These are phyloP conservation scores for Eucalyptus camaldulensis DNA, from an alignment of 345 rosid species.

Conservation along the genomic window DNA sequence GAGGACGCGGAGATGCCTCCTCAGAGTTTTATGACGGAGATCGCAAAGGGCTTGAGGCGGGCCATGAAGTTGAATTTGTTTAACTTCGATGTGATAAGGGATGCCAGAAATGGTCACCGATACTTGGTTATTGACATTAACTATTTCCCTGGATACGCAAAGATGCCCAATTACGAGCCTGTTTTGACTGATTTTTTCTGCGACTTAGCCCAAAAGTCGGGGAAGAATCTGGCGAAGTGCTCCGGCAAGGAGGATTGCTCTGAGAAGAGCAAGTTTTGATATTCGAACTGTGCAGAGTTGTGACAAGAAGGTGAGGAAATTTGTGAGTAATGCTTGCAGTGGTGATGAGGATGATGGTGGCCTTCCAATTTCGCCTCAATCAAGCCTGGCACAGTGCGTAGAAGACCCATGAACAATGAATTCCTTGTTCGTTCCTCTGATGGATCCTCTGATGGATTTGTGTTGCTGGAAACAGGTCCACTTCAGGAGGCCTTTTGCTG, in stretches of 20 bases:
- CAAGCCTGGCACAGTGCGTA: not conserved
- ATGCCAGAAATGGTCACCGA: conserved; percentile 26
- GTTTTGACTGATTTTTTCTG: conserved; percentile 45
- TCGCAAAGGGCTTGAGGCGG: conserved; percentile 37
- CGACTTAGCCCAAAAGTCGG: conserved; percentile 5
- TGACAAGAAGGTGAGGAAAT: not conserved
- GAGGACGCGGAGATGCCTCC: conserved; percentile 43
- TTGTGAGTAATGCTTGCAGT: not conserved
- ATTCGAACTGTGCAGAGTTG: not conserved
- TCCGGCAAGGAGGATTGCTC: not conserved
- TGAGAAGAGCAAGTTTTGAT: not conserved
- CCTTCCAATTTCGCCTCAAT: not conserved
- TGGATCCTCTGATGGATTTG: not conserved
- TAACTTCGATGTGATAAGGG: conserved; percentile 58
- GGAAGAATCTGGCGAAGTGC: not conserved
- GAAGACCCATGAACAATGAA: not conserved
- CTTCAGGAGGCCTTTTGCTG: not conserved
- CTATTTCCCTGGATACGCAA: conserved; percentile 61
- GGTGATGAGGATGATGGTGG: not conserved
- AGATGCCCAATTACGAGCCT: conserved; percentile 46
- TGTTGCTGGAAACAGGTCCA: not conserved
- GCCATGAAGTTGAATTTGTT: conserved; percentile 41
- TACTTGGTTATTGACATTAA: conserved; percentile 59
- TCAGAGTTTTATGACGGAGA: conserved; percentile 18
- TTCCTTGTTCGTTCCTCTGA: not conserved